phyloP scores from a whole-genome alignment of 2,329 filamentous ascomycete genomes.

The Penicillium sp. region DNA sequence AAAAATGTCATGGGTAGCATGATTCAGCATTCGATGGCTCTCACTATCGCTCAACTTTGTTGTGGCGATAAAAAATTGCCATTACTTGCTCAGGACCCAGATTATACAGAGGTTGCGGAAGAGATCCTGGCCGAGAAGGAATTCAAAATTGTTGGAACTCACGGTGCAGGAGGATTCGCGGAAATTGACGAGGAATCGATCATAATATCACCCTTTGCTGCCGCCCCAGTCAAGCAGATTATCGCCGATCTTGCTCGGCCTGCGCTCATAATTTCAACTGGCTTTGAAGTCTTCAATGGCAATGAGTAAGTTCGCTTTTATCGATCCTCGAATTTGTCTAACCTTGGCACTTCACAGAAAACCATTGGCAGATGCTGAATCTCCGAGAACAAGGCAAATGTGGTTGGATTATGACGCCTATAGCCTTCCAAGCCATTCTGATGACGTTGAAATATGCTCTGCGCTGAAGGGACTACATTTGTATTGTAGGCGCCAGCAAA shows the following conservation, averaged over 20 bases:
- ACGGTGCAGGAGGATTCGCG: constrained; percentile 22
- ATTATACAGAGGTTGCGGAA: constrained; percentile 20
- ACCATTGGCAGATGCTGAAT: constrained; percentile 23
- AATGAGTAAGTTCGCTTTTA: constrained; percentile 20
- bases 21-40: constrained; percentile 25
- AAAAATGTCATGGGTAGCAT: constrained; percentile 16
- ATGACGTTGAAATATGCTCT: constrained; percentile 18
- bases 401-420: constrained; percentile 21
- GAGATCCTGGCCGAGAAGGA: constrained; percentile 16
- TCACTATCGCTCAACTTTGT: constrained; percentile 23
- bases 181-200: constrained; percentile 24
- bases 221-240: constrained; percentile 24
- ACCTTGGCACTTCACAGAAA: constrained; percentile 15
- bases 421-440: constrained; percentile 18
- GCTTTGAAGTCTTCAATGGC: constrained; percentile 17
- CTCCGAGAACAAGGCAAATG: constrained; percentile 23
- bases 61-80: constrained; percentile 14
- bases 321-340: constrained; percentile 17
- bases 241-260: constrained; percentile 24
- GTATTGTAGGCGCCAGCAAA: constrained; percentile 19
- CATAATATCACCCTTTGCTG: constrained; percentile 20
- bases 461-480: constrained; percentile 19
- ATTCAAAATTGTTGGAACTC: constrained; percentile 19
- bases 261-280: constrained; percentile 21
- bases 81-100: constrained; percentile 21